Percentiles rank a stretch among this genome's conserved stretches.
Evolutionary conservation across 345 rosid species (phyloP).

Genomic region (Orychophragmus violaceus): DNA sequence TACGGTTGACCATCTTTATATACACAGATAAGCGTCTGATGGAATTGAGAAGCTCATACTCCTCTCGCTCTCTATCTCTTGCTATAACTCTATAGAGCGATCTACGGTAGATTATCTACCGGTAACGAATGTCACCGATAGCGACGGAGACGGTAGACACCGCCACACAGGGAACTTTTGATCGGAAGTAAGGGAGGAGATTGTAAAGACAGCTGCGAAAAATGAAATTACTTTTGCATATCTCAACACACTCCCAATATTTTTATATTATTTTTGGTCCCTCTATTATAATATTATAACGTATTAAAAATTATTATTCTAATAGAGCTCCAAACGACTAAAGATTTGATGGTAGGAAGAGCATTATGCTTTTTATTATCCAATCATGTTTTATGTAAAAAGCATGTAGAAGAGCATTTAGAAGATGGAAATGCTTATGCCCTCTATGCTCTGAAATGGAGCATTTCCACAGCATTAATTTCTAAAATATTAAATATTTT

Average conservation of each 20-base stretch:
- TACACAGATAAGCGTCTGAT: not conserved
- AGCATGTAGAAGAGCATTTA: too few species aligned
- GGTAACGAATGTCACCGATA: not conserved
- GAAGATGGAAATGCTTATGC: too few species aligned
- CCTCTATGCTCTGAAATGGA: too few species aligned
- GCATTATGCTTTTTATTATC: too few species aligned
- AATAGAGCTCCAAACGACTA: not conserved
- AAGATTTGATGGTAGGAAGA: too few species aligned
- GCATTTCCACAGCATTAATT: too few species aligned
- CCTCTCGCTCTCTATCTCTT: not conserved
- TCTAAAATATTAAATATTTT: too few species aligned
- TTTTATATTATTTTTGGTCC: not conserved
- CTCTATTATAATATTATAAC: not conserved
- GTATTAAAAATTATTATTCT: not conserved
- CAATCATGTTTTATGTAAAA: too few species aligned
- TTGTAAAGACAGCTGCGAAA: conserved; percentile 5
- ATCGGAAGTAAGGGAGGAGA: conserved; percentile 12
- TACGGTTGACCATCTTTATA: conserved; percentile 9
- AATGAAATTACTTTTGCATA: conserved; percentile 8
- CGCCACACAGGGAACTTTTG: not conserved
- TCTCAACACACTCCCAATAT: not conserved
- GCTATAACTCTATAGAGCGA: not conserved
- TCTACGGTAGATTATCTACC: too few species aligned
- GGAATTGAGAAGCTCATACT: not conserved
- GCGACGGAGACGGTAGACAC: not conserved